Base-by-base conservation (phyloP, 805 yeast species). In the Candida khao-thaluensis region DNA sequence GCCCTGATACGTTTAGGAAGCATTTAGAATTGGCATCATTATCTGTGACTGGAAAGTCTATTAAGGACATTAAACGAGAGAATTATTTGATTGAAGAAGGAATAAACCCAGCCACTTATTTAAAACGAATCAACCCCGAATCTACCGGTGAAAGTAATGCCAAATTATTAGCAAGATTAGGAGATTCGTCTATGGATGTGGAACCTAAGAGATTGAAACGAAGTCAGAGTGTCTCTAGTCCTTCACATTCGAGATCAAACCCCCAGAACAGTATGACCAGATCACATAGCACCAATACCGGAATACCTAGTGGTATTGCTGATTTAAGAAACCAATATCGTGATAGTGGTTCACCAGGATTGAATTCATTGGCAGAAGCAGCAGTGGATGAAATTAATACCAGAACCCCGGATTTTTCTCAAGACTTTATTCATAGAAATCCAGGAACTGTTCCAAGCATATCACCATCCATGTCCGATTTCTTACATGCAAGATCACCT, bases 1-100 rank as follows among this genome's bases (percentile, higher is more conserved):
- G 30, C 12, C 40, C 32, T 9, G 32, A 26, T 6, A 37, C 23
- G 27, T 51, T 78, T 18, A 62, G 69, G 30, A 63, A 60, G 33
- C 82, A 81, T 9, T 52, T 78, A 26, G 81, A 77, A 47, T 68
- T 74, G 23, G 82, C 84, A 0, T 71, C 81, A 0, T 36, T 76
- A 3, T 74, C 81, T 0, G 72, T 79, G 7, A 72, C 80, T 1
- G 84, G 83, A 0, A 76, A 69, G 48, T 63, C 81, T 0, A 60
- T 76, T 4, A 59, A 64, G 38, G 79, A 76, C 37, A 69, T 79
- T 22, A 74, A 78, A 41, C 54, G 64, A 17, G 79, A 76, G 15
- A 71, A 69, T 43, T 72, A 69, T n/a, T 53, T 74, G 14, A 69
- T 74, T 14, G 69, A 72, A 5, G 59, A 66, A 45, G 82, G 82